Percentiles rank a stretch among this genome's conserved stretches.
phyloP scores from a whole-genome alignment of 148 eudicot genomes.

The Tetragonia tetragonoides region DNA sequence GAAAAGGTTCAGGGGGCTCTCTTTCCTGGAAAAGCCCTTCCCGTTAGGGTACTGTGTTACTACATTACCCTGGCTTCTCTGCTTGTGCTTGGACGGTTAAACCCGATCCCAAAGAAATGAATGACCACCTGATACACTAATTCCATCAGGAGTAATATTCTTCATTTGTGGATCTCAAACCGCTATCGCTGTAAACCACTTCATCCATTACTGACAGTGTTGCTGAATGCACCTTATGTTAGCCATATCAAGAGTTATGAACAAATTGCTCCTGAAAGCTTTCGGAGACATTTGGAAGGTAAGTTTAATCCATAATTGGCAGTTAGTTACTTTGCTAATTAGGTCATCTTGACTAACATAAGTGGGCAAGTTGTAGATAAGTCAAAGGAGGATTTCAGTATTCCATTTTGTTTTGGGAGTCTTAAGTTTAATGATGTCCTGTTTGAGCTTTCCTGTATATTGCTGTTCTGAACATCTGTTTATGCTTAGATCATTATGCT shows the following conservation, averaged over 20 bases:
- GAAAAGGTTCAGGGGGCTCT: not conserved
- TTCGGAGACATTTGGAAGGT: conserved; percentile 12
- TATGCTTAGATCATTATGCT: not conserved
- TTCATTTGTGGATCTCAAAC: not conserved
- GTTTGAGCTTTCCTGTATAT: not conserved
- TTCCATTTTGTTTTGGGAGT: not conserved
- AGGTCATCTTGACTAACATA: not conserved
- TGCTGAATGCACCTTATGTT: conserved; percentile 13
- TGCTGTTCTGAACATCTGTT: conserved; percentile 5
- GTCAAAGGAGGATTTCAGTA: not conserved
- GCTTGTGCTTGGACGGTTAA: not conserved
- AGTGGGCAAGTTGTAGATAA: not conserved
- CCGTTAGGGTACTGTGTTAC: not conserved
- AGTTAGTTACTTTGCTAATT: not conserved
- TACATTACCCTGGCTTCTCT: not conserved
- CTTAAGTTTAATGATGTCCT: not conserved
- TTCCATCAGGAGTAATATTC: not conserved
- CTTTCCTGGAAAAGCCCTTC: not conserved
- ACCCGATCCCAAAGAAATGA: not conserved
- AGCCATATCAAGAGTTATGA: conserved; percentile 14
- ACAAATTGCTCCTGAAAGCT: conserved; percentile 9
- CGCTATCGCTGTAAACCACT: not conserved
- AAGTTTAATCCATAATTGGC: conserved; percentile 8
- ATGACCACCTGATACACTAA: not conserved
- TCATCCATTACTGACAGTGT: conserved; percentile 7